Percentiles rank a stretch among this genome's conserved stretches.
Conservation (phyloP, 2,329 filamentous ascomycete genomes). For the Colletotrichum higginsianum region DNA sequence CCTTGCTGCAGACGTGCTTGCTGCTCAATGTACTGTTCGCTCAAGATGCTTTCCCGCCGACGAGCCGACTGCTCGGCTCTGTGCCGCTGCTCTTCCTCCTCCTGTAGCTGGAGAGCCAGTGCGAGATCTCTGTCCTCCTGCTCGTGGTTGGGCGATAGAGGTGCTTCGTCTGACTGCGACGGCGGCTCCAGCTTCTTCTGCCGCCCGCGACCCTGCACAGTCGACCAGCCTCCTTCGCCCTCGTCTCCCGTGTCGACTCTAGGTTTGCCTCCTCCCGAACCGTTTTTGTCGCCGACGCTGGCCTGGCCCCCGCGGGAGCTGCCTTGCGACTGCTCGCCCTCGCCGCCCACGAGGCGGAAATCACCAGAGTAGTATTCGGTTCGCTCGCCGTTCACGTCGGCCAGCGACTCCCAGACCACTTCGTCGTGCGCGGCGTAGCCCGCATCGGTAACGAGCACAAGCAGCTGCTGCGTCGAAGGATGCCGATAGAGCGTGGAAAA, state of each 20-base stretch:
- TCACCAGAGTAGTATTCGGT: slow-evolving; percentile 92
- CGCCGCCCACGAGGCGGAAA: slow-evolving; percentile 84
- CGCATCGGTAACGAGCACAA: slow-evolving; percentile 92
- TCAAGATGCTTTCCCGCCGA: slow-evolving; percentile 76
- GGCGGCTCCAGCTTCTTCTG: slow-evolving; percentile 20
- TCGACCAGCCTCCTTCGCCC: slow-evolving; percentile 66
- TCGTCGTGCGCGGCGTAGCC: slow-evolving; percentile 91
- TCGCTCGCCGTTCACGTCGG: slow-evolving; percentile 87
- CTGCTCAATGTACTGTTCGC: slow-evolving; percentile 79
- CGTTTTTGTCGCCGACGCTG: neutral
- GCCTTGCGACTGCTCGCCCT: slow-evolving; percentile 57
- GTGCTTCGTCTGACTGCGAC: slow-evolving; percentile 45
- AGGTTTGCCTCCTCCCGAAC: slow-evolving; percentile 11
- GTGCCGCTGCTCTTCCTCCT: slow-evolving; percentile 89
- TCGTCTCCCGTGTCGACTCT: slow-evolving; percentile 10
- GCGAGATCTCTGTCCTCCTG: slow-evolving; percentile 91
- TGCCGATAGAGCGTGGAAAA: slow-evolving; percentile 96
- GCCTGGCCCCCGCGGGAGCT: slow-evolving; percentile 10
- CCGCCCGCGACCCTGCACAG: slow-evolving; percentile 57
- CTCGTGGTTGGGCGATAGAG: slow-evolving; percentile 63
- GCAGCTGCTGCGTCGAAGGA: slow-evolving; percentile 80
- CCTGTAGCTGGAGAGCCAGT: slow-evolving; percentile 91
- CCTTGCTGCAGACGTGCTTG: slow-evolving; percentile 62
- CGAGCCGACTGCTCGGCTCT: slow-evolving; percentile 73
- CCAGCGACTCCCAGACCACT: slow-evolving; percentile 95